Conservation (phyloP, 805 yeast genomes). For the Metschnikowia arizonensis region DNA sequence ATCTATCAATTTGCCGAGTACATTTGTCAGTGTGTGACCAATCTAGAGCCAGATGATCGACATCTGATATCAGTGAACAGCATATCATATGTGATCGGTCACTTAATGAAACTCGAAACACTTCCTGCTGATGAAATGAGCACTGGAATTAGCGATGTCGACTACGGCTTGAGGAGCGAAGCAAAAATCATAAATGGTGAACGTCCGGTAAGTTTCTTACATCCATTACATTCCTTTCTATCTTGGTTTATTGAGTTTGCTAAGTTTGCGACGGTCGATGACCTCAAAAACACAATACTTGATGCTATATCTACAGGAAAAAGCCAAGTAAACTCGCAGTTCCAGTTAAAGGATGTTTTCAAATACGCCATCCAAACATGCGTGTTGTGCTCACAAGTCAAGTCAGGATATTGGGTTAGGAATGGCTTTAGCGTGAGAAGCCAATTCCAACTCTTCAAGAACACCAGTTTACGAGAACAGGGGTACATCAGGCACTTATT, state of each 20-base stretch:
- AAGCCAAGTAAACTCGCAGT: not conserved
- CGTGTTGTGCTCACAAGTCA: slow-evolving; percentile 77
- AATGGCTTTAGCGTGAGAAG: slow-evolving; percentile 80
- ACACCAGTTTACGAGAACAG: slow-evolving; percentile 73
- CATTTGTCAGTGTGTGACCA: slow-evolving; percentile 44
- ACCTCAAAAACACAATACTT: slow-evolving; percentile 6
- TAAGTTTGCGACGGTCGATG: slow-evolving; percentile 21
- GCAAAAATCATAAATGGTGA: slow-evolving; percentile 14
- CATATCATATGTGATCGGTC: slow-evolving; percentile 27
- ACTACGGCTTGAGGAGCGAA: slow-evolving; percentile 16
- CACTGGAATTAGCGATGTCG: slow-evolving; percentile 11
- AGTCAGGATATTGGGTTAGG: slow-evolving; percentile 90
- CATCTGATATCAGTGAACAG: slow-evolving; percentile 23
- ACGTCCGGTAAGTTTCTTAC: slow-evolving; percentile 64
- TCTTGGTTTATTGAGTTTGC: slow-evolving; percentile 66
- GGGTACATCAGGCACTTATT: slow-evolving; percentile 79
- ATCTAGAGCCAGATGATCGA: slow-evolving; percentile 15
- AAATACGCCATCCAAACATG: slow-evolving; percentile 77
- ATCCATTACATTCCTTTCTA: slow-evolving; percentile 72
- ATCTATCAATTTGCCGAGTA: slow-evolving; percentile 58
- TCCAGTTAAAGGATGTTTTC: slow-evolving; percentile 35
- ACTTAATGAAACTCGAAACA: slow-evolving; percentile 28
- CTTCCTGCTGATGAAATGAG: not conserved
- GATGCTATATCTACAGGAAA: not conserved
- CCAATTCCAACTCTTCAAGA: slow-evolving; percentile 76